Evolutionary conservation across 2,329 filamentous ascomycete species (phyloP).

Genomic region (Fusarium mexicanum): DNA sequence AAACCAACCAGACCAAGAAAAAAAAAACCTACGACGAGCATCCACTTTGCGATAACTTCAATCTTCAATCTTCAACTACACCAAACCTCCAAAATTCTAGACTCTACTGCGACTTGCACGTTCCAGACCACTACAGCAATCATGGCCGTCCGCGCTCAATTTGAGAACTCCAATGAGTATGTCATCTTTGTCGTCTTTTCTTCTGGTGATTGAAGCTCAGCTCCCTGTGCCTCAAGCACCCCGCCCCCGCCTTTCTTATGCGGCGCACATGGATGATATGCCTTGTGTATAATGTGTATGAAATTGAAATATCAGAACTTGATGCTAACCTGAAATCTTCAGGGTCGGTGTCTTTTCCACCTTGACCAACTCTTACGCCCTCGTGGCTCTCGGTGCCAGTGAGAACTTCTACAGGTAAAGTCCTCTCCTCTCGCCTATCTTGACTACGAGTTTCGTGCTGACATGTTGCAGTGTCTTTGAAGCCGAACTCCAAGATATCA

Average conservation of each 20-base stretch:
- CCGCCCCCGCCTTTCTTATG: conserved; percentile 40
- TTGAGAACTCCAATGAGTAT: conserved; percentile 92
- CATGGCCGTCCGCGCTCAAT: conserved; percentile 78
- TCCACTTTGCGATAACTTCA: conserved; percentile 31
- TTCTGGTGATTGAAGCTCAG: conserved; percentile 19
- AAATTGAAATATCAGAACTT: not conserved
- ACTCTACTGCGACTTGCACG: conserved; percentile 21
- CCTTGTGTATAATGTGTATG: not conserved
- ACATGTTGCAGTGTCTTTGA: conserved; percentile 80
- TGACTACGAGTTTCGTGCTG: not conserved
- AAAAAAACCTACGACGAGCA: conserved; percentile 32
- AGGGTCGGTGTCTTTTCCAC: conserved; percentile 97
- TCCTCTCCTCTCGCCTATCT: not conserved
- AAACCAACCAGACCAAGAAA: conserved; percentile 15
- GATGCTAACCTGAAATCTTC: conserved; percentile 24
- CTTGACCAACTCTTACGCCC: conserved; percentile 95
- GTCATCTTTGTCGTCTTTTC: conserved; percentile 45
- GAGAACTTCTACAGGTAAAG: conserved; percentile 95
- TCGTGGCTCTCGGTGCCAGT: conserved; percentile 92
- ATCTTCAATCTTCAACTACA: not conserved
- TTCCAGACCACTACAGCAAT: conserved; percentile 42
- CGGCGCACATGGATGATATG: not conserved
- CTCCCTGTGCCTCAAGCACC: conserved; percentile 27
- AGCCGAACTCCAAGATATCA: conserved; percentile 95
- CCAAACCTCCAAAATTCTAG: conserved; percentile 29